A percentile compares a stretch with the other conserved stretches of the same genome.
Evolutionary conservation across 1,284 basidiomycete species (phyloP).

Genomic region (Pseudozyma hubeiensis): DNA sequence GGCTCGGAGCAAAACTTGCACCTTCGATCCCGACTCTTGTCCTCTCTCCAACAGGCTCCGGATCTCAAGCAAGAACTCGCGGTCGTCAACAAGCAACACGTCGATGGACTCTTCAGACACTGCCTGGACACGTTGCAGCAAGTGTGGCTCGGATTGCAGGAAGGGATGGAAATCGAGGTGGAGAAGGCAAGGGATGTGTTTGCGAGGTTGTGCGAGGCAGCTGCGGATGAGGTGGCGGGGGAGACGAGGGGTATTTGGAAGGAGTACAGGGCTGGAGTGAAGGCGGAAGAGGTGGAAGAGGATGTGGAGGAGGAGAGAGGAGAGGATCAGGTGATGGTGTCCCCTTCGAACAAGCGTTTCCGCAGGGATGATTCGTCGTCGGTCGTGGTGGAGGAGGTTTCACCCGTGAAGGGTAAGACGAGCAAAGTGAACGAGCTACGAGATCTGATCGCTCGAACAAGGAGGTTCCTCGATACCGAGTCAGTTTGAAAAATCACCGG

Average conservation of each 20-base stretch:
- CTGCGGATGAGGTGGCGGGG: constrained; percentile 27
- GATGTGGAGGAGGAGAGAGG: not conserved
- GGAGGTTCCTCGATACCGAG: constrained; percentile 25
- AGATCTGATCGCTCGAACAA: constrained; percentile 30
- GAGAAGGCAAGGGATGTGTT: constrained; percentile 8
- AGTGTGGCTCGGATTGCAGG: constrained; percentile 26
- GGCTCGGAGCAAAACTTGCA: constrained; percentile 14
- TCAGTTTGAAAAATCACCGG: not conserved
- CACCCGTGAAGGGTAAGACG: not conserved
- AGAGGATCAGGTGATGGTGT: not conserved
- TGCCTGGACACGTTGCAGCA: constrained; percentile 15
- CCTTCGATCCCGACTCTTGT: constrained; percentile 21
- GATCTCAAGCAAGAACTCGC: constrained; percentile 5
- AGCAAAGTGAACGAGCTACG: constrained; percentile 22
- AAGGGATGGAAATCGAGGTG: constrained; percentile 6
- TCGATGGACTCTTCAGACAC: constrained; percentile 23
- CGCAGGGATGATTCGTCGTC: not conserved
- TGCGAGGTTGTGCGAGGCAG: constrained; percentile 11
- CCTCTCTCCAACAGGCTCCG: not conserved
- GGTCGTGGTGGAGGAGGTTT: not conserved
- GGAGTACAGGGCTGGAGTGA: constrained; percentile 3
- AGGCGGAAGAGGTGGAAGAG: not conserved
- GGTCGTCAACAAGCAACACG: constrained; percentile 10
- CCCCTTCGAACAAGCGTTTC: constrained; percentile 4
- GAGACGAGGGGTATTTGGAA: constrained; percentile 21